Conservation (phyloP, 2,329 filamentous ascomycete species). For the Beauveria medogensis region DNA sequence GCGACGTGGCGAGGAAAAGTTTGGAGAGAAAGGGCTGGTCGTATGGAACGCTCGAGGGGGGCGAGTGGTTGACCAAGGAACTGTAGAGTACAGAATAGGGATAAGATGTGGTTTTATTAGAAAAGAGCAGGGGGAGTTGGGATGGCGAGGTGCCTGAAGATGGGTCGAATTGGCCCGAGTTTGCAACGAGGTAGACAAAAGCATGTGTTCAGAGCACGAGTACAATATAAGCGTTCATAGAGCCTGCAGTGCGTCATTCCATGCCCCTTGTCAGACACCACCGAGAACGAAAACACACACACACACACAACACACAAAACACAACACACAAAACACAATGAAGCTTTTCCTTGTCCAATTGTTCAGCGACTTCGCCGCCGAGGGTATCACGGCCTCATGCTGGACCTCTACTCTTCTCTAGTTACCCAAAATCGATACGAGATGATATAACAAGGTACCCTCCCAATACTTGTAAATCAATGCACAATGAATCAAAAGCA, state of each 20-base stretch:
- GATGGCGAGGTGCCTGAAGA: too few relatives aligned
- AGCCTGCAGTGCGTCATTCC: not conserved
- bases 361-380: conserved; percentile 1
- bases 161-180: not conserved
- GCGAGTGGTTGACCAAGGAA: conserved; percentile 26
- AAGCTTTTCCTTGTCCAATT: not conserved
- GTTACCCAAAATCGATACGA: not conserved
- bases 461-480: too few relatives aligned
- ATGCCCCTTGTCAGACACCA: not conserved
- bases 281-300: not conserved
- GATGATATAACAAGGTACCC: not conserved
- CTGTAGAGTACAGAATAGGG: not conserved
- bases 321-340: not conserved
- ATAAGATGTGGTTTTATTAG: not conserved
- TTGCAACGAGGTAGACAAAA: not conserved
- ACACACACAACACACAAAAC: not conserved
- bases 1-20: conserved; percentile 69
- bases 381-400: not conserved
- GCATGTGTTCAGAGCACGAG: not conserved
- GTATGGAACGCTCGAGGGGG: conserved; percentile 27
- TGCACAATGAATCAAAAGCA: not conserved
- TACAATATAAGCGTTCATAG: not conserved
- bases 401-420: not conserved
- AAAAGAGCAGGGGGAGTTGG: too few relatives aligned
- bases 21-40: conserved; percentile 58